Evolutionary conservation across 306 rosid genomes (phyloP), one percentile per base, ranked within the genome.

Genomic region (Quercus dentata): DNA sequence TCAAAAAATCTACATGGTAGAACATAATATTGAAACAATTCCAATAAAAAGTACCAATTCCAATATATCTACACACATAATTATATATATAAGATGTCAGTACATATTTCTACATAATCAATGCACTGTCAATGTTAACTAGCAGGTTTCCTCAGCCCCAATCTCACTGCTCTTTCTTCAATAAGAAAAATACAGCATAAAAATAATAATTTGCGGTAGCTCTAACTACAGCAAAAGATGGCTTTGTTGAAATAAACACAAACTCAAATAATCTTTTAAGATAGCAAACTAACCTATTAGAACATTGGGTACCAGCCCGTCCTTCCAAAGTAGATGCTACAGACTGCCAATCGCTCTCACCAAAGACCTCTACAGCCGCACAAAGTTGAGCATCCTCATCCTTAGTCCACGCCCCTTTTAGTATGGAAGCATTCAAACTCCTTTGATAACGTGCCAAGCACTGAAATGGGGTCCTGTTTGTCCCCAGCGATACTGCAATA

Each of bases 381-480:
- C 91, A 78, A 73, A 95, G 99, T 85, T 80, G 88, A 79, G 83
- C 87, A 83, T 95, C 99, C 76, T 95, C 99, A 58, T 91, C 98
- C 83, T 86, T 91, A 75, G 98, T 92, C 99, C 99, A 92, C 84
- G 89, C 98, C 44, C 93, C 83, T 89, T 91, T 86, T 76, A 95
- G 55, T 81, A 95, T 85, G 17, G 97, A 89, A 85, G 93, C 89
- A 82, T 95, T 95, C 74, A 95, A 86, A 82, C 99, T 91, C 93
- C 97, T 91, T 65, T 95, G 99, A 59, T 87, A 95, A 62, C 97
- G 92, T 56, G 97, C 81, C 90, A 95, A 86, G 76, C 99, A 95
- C 86, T 92, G 97, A 87, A 91, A 95, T 6, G 99, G 96, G 73
- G 95, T 89, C 89, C 99, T 95, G 81, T 85, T 84, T 80, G 99